Base-by-base conservation (phyloP, 1,284 basidiomycete species). In the Marasmius sp. region DNA sequence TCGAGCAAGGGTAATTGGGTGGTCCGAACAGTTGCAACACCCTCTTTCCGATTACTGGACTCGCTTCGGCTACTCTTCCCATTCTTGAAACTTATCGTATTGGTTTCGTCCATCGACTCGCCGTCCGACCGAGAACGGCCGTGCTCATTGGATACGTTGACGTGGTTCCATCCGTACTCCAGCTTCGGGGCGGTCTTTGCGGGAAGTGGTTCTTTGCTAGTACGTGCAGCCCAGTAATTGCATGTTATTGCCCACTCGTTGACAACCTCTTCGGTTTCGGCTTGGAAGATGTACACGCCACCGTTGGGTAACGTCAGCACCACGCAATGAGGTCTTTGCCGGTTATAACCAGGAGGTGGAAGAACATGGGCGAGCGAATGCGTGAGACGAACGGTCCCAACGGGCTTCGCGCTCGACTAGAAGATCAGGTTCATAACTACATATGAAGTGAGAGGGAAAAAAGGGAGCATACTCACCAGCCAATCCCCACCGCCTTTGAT, bases 101-200 rank as follows among this genome's bases (percentile, higher is more conserved):
- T 86, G 10, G 71, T 63, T 33, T 86, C 83, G 41, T 78, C 79
- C n/a, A 76, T 56, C 14, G 80, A 71, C 61, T 85, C 85, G 56
- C 80, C 79, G 60, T 89, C 86, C n/a, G 88, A 86, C 33, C 78
- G 73, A n/a, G 87, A 84, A 11, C 82, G 82, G 0, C 74, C 76
- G 60, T 85, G 85, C 43, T 77, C 72, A 38, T 80, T 45, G 6
- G 20, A 69, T 16, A 80, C 74, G 14, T 79, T 69, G 10, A 91
- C 83, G 43, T 92, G 86, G 71, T 90, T 96, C 97, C 97, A 99
- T 10, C 97, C 97, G 71, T 99, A 98, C 74, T 99, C 97, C 91
- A 98, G 97, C 77, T 99, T 99, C 53, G 94, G 95, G 1, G 98
- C 95, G 36, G n/a, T n/a, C n/a, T 96, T 97, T 3, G 95, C 97